Evolutionary conservation across 2,329 filamentous ascomycete genomes (phyloP), one percentile per base, ranked within the genome.

Genomic region (Diaporthe vaccinii): DNA sequence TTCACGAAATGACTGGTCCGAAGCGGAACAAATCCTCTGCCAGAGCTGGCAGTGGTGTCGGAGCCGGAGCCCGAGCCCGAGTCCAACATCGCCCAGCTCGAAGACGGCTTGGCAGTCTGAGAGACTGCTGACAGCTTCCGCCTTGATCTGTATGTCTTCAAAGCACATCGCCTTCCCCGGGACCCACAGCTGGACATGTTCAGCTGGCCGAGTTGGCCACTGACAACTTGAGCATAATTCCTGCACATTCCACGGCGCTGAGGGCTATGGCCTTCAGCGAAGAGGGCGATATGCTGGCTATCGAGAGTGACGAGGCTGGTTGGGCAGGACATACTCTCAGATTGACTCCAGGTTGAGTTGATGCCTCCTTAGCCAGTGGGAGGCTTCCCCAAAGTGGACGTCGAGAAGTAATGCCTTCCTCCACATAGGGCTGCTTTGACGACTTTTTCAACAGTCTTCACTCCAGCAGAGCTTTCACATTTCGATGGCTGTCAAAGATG

Each of bases 151-250:
- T 80, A 86, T 98, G 28, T 93, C 93, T 1, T 87, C 92, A 51
- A 92, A 92, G 78, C 87, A 92, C 49, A 87, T 98, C 9, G 94
- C 93, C 0, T 97, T 98, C 77, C 96, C 96, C 0, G 96, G 96
- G 96, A 25, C 90, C 95, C 71, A 96, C 94, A 0, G 85, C 91
- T 0, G 97, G 97, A 17, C 97, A 99, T 81, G 93, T 98, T 39
- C 96, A 98, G 82, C 86, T 98, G 1, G 93, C 98, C 70, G 92
- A 97, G 79, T 85, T 97, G 15, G 87, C 88, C 25, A 95, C 92
- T 0, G 92, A 92, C 69, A 96, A 94, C 80, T 95, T 98, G 78
- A 97, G 93, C 85, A 98, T 99, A 82, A 95, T 98, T 75, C 95
- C 95, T 1, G 97, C 96, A 4, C 97, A 99, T 83, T 92, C 93